Base-by-base conservation (phyloP, 345 rosid species). In the Euphorbia peplus region DNA sequence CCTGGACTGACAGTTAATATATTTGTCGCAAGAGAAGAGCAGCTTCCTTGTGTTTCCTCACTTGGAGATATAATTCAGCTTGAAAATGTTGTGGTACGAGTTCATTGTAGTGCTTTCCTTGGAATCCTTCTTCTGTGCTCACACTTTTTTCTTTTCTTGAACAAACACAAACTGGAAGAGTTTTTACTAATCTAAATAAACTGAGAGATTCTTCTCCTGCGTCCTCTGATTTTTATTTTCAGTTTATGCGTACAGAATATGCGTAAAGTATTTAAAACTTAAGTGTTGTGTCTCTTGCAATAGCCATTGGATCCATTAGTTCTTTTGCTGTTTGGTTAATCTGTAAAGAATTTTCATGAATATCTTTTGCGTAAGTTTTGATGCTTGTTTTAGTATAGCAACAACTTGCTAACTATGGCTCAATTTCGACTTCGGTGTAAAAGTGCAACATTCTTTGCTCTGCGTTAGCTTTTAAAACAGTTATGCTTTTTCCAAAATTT, bases 11-110 rank as follows among this genome's bases (percentile, higher is more conserved):
- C 82, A 1, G 86, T 85, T n/a, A 85, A 77, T 68, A 11, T 77
- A 21, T 77, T 77, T 46, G 60, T 50, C 25, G 54, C 72, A 26
- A 69, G 18, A 0, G 24, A 66, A 62, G 87, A 85, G 56, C 59
- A 66, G 24, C 92, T 90, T 76, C 96, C 98, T 55, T 62, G 19
- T 48, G 59, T 82, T 77, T 76, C 75, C 13, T 80, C 86, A 6
- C 60, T 73, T 15, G 81, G 91, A 16, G 89, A 88, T 75, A 85
- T 90, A 30, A 73, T 90, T 78, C 78, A 74, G 60, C 86, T 91
- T 68, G 73, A 76, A 62, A 82, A 63, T 70, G 84, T 88, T 12
- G 67, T 75, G 96, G 97, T 91, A 86, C 67, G 10, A 52, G 14
- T 41, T 29, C 8, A 25, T 42, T 24, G 15, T 28, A 29, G 26